These are phyloP conservation scores for Pyrus communis DNA, from an alignment of 306 rosid genomes.

Conservation along the genomic window DNA sequence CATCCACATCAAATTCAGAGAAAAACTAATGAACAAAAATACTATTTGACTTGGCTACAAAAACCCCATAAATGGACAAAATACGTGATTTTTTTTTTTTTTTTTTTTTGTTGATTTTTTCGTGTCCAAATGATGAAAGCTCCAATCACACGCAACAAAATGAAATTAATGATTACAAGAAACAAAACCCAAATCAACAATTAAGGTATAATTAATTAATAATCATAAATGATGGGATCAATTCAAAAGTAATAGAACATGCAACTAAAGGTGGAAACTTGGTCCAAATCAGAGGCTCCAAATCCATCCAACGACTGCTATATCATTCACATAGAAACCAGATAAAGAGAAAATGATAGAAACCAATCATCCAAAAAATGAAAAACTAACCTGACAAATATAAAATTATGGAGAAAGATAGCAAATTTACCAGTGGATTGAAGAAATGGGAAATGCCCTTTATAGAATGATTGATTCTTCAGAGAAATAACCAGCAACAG, in stretches of 20 bases:
- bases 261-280: not conserved
- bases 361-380: not conserved
- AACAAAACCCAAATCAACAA: constrained; percentile 1
- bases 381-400: not conserved
- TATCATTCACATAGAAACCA: not conserved
- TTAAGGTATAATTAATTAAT: not conserved
- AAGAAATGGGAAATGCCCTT: constrained; percentile 1
- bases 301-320: not conserved
- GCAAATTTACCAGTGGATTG: constrained; percentile 3
- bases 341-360: not conserved
- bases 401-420: not conserved
- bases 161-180: not conserved
- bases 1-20: not conserved
- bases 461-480: not conserved
- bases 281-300: not conserved
- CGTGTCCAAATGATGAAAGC: not conserved
- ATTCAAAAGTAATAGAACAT: not conserved
- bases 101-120: not conserved
- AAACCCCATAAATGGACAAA: not conserved
- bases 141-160: not conserved
- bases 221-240: not conserved
- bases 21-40: not conserved
- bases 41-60: not conserved
- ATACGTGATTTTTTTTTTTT: not conserved
- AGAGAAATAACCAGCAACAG: not conserved